Evolutionary conservation across 2,329 filamentous ascomycete genomes (phyloP), one percentile per base, ranked within the genome.

Genomic region (Pseudopithomyces maydicus): DNA sequence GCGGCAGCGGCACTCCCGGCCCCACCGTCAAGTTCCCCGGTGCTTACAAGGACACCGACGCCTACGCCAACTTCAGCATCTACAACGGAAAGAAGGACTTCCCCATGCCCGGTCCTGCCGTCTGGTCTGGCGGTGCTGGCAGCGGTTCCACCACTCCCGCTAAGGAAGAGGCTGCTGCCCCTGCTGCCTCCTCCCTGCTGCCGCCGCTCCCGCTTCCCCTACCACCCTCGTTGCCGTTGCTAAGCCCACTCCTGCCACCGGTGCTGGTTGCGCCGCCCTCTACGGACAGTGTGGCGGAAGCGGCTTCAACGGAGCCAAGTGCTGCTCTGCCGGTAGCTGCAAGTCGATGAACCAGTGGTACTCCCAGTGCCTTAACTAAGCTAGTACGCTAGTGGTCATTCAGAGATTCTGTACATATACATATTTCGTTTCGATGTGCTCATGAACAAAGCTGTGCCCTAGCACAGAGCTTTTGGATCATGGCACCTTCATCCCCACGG

Each of bases 21-120:
- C 72, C 74, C 11, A 64, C 72, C 32, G 73, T 73, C 35, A 70
- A 74, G 63, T 76, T 79, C 62, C 77, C 78, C 22, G 78, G 69
- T 19, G 77, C 50, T 7, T 68, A 68, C 59, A 65, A 61, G 45
- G 58, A 55, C 22, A 60, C 46, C 26, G 66, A 68, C 39, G 61
- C 69, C 8, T 66, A 68, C 14, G 61, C 68, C 44, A 61, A 62
- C 46, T 66, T 73, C 60, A 69, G 64, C 56, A 68, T 71, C 54
- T 72, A 70, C 52, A 59, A 56, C 35, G 62, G 59, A 26, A 55
- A 56, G 54, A 67, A 66, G 50, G 52, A 51, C 14, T 67, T 62
- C 47, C 55, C 60, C 22, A 52, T 64, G 36, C 62, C 62, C 5
- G 59, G 62, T 10, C 63, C 65, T 7, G 39, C 48, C 22, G 58